A percentile compares a stretch with the other conserved stretches of the same genome.
Evolutionary conservation across 2,329 filamentous ascomycete species (phyloP).

Genomic region (Didymella pinodella): DNA sequence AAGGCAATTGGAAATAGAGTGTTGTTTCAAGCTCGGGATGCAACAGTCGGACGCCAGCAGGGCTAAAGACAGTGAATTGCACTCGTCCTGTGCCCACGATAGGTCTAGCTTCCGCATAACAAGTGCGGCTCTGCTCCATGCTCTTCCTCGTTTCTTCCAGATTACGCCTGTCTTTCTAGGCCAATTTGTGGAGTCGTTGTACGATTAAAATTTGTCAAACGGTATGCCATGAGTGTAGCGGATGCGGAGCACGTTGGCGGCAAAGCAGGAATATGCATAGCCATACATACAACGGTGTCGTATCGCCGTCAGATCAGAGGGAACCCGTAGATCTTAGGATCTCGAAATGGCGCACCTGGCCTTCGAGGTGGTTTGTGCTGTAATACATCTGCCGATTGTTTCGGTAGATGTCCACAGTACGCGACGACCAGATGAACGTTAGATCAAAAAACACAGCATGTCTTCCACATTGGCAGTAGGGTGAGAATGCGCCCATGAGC

Average conservation of each 20-base stretch:
- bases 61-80: not conserved
- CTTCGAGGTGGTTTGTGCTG: too few species aligned
- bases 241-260: not conserved
- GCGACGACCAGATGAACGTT: too few species aligned
- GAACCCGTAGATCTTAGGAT: too few species aligned
- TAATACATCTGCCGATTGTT: too few species aligned
- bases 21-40: not conserved
- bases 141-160: not conserved
- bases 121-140: slow-evolving; percentile 6
- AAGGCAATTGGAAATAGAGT: not conserved
- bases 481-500: not conserved
- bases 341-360: too few species aligned
- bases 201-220: not conserved
- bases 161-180: not conserved
- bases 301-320: too few species aligned
- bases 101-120: not conserved
- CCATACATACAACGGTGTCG: not conserved
- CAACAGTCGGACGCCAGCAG: not conserved
- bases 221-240: not conserved
- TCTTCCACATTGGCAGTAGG: not conserved
- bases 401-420: too few species aligned
- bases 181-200: not conserved
- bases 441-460: not conserved
- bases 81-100: not conserved
- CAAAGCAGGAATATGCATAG: not conserved